Percentiles rank a stretch among this genome's conserved stretches.
These are phyloP conservation scores for Forsythia suspensa DNA, from an alignment of 257 asterid genomes.

Conservation along the genomic window DNA sequence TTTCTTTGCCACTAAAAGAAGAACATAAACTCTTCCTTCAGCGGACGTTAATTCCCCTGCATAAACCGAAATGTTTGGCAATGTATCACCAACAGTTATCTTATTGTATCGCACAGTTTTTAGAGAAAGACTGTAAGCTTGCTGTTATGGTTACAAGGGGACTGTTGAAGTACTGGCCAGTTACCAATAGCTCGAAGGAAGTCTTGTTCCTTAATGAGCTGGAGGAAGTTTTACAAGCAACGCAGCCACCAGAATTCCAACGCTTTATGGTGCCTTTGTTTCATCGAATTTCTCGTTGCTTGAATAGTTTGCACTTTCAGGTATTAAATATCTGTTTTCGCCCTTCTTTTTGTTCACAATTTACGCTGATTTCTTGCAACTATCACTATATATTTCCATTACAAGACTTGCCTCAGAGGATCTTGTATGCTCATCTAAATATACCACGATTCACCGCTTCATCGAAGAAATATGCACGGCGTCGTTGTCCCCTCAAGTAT, in stretches of 20 bases:
- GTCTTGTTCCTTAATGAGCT: conserved; percentile 41
- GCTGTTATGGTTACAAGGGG: conserved; percentile 38
- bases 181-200: conserved; percentile 37
- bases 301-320: conserved; percentile 42
- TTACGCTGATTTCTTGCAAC: neutral
- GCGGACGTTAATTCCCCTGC: conserved; percentile 35
- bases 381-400: neutral
- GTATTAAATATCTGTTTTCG: conserved; percentile 10
- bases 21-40: conserved; percentile 36
- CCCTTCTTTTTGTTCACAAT: neutral
- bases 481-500: too few relatives aligned
- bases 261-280: conserved; percentile 39
- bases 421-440: neutral
- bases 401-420: neutral
- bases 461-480: neutral
- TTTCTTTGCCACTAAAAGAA: conserved; percentile 31
- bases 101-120: conserved; percentile 35
- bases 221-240: conserved; percentile 39
- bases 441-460: neutral
- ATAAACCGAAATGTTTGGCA: conserved; percentile 42
- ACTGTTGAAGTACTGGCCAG: conserved; percentile 40
- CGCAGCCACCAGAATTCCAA: conserved; percentile 30
- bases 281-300: conserved; percentile 31
- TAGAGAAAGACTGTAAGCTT: conserved; percentile 42
- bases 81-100: conserved; percentile 40